Conservation (phyloP, 2,329 filamentous ascomycete genomes). For the Xylariales sp. region DNA sequence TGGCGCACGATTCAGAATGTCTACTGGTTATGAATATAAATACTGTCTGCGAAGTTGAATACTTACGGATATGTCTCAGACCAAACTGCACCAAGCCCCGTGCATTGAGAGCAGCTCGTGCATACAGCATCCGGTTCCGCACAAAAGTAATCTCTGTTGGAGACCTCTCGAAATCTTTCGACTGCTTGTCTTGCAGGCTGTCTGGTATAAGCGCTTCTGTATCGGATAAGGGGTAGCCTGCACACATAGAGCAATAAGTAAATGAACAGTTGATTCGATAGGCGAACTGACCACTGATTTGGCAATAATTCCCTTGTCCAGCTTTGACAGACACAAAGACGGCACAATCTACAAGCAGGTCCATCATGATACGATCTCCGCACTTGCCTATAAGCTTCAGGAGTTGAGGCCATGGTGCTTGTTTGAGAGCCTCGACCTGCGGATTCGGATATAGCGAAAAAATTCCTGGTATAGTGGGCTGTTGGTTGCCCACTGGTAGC, state of each 20-base stretch:
- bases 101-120: conserved; percentile 65
- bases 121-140: conserved; percentile 82
- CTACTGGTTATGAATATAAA: conserved; percentile 38
- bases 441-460: conserved; percentile 62
- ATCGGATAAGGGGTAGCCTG: conserved; percentile 49
- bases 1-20: conserved; percentile 72
- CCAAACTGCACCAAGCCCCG: conserved; percentile 67
- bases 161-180: conserved; percentile 18
- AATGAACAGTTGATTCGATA: not conserved
- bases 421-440: conserved; percentile 64
- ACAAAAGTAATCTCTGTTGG: conserved; percentile 67
- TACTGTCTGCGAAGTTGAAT: not conserved
- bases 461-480: conserved; percentile 59
- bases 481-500: conserved; percentile 23
- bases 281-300: conserved; percentile 64
- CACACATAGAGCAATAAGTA: not conserved
- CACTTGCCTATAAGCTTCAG: conserved; percentile 68
- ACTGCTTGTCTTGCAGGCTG: not conserved
- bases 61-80: conserved; percentile 74
- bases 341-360: conserved; percentile 71
- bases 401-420: conserved; percentile 68
- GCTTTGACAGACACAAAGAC: conserved; percentile 63
- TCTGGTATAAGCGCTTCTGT: conserved; percentile 22
- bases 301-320: conserved; percentile 63
- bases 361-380: conserved; percentile 72